Conservation (phyloP, 805 yeast species). For the Metschnikowia rubicola region DNA sequence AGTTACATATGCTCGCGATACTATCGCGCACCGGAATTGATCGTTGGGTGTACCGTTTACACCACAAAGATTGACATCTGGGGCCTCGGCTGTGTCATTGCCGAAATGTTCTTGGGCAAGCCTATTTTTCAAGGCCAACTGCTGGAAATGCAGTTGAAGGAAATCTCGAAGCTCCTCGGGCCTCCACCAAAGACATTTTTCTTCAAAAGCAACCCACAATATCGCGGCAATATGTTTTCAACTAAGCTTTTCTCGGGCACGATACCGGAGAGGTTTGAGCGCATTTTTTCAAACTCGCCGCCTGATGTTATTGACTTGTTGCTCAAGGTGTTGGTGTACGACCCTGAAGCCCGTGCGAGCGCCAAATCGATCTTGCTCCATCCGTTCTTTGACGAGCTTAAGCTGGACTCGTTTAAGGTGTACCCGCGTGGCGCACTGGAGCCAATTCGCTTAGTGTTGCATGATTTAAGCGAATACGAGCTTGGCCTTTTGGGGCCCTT, state of each 20-base stretch:
- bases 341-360: constrained; percentile 77
- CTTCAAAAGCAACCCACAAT: constrained; percentile 69
- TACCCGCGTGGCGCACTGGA: constrained; percentile 50
- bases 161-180: constrained; percentile 85
- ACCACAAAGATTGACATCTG: constrained; percentile 92
- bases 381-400: constrained; percentile 83
- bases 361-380: constrained; percentile 84
- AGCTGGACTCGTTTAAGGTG: constrained; percentile 50
- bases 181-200: constrained; percentile 73
- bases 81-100: constrained; percentile 96
- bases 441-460: constrained; percentile 44
- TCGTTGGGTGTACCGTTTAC: constrained; percentile 85
- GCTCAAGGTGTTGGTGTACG: constrained; percentile 79
- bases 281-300: constrained; percentile 63
- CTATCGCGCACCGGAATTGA: constrained; percentile 93
- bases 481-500: constrained; percentile 45
- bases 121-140: constrained; percentile 95
- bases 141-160: constrained; percentile 83
- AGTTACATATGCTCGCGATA: constrained; percentile 95
- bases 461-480: constrained; percentile 73
- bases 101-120: constrained; percentile 87
- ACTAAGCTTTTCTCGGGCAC: constrained; percentile 58
- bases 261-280: constrained; percentile 45
- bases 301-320: constrained; percentile 83
- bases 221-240: constrained; percentile 71